Percentiles rank a stretch among this genome's conserved stretches.
phyloP scores from a whole-genome alignment of 179 eudicot species.

The Beta macrorhiza region DNA sequence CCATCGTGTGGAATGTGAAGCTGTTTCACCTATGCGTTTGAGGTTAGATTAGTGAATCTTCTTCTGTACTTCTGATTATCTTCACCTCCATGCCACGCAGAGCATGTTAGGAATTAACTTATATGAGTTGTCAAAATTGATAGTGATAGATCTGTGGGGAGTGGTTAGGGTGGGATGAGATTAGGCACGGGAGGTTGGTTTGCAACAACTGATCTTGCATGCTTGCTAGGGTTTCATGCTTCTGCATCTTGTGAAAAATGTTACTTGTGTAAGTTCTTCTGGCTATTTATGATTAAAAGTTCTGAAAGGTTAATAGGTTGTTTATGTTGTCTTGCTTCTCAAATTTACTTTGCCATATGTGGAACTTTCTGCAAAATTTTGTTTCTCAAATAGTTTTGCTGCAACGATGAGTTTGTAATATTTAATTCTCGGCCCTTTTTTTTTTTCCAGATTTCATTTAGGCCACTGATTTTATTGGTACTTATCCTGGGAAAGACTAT shows the following conservation, averaged over 20 bases:
- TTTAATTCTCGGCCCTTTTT: too few species aligned
- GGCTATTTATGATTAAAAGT: conserved; percentile 17
- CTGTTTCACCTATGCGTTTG: conserved; percentile 1
- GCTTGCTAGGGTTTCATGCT: neutral
- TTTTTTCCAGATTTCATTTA: too few species aligned
- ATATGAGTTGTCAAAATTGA: conserved; percentile 6
- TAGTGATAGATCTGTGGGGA: neutral
- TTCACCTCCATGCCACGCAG: conserved; percentile 7
- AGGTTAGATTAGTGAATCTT: conserved; percentile 11
- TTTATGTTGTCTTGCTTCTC: neutral
- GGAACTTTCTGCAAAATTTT: neutral
- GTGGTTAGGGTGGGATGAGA: neutral
- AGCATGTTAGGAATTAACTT: conserved; percentile 9
- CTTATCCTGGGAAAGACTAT: too few species aligned
- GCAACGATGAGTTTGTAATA: too few species aligned
- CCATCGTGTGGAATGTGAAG: conserved; percentile 13
- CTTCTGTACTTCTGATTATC: conserved; percentile 8
- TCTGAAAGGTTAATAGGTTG: conserved; percentile 2
- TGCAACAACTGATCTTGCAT: conserved; percentile 16
- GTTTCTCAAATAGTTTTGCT: neutral
- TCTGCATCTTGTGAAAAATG: conserved; percentile 11
- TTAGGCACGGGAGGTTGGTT: neutral
- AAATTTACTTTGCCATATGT: neutral
- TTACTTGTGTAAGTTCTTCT: conserved; percentile 22
- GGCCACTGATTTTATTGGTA: too few species aligned